phyloP scores from a whole-genome alignment of 805 yeast species.

The Candida xyloterini region DNA sequence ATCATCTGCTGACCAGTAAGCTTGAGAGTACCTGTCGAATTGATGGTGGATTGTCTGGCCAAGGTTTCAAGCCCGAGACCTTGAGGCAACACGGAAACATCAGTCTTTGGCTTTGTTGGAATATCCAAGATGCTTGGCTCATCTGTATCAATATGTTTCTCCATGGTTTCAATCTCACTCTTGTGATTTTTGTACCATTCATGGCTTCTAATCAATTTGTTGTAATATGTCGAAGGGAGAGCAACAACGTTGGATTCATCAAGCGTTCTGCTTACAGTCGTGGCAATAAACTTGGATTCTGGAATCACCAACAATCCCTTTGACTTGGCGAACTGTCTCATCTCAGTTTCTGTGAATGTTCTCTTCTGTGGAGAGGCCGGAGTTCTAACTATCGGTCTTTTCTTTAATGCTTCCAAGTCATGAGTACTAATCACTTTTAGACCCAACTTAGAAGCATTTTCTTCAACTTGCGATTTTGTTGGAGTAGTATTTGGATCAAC shows the following conservation, averaged over 20 bases:
- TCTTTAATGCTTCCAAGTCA: constrained; percentile 32
- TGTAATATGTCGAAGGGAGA: constrained; percentile 62
- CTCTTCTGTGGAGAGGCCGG: background rate
- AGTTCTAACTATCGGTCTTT: constrained; percentile 22
- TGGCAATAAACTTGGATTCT: constrained; percentile 55
- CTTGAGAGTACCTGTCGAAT: constrained; percentile 47
- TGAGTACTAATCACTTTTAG: constrained; percentile 19
- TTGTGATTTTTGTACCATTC: constrained; percentile 29
- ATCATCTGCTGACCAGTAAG: constrained; percentile 72
- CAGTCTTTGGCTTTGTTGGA: constrained; percentile 4
- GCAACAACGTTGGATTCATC: constrained; percentile 58
- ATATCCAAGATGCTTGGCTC: constrained; percentile 15
- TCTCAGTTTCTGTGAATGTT: constrained; percentile 16
- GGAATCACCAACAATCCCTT: constrained; percentile 57
- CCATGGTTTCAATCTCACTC: constrained; percentile 6
- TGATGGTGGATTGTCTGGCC: constrained; percentile 16
- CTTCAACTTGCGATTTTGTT: constrained; percentile 12
- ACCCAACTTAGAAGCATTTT: constrained; percentile 31
- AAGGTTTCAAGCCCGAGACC: constrained; percentile 16
- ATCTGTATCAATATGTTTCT: constrained; percentile 12
- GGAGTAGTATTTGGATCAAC: constrained; percentile 8
- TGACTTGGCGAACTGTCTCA: constrained; percentile 41
- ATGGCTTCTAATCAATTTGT: constrained; percentile 48
- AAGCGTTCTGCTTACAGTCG: constrained; percentile 54
- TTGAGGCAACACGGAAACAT: constrained; percentile 4